Conservation (phyloP, 768 basidiomycete species). For the Suillus ampliporus region DNA sequence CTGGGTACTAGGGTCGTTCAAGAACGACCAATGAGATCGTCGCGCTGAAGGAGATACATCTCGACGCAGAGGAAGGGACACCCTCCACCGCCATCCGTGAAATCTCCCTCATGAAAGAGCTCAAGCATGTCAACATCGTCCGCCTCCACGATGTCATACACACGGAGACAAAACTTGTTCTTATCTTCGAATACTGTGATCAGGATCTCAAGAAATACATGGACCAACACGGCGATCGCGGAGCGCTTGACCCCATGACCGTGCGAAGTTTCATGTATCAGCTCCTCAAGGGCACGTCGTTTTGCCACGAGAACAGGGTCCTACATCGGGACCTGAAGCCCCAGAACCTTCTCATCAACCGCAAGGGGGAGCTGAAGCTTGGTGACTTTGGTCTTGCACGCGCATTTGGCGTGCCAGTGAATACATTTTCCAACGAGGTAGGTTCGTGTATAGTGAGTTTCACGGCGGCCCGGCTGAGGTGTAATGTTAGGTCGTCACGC, state of each 20-base stretch:
- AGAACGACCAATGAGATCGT: conserved; percentile 99
- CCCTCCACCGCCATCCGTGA: conserved; percentile 98
- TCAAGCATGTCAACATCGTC: conserved; percentile 98
- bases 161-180: conserved; percentile 96
- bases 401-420: conserved; percentile 98
- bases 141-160: conserved; percentile 98
- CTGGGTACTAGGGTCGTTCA: conserved; percentile 75
- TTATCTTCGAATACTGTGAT: conserved; percentile 98
- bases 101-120: conserved; percentile 99
- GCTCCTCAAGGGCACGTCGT: conserved; percentile 94
- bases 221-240: conserved; percentile 96
- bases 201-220: conserved; percentile 99
- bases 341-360: conserved; percentile 96
- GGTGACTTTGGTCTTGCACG: conserved; percentile 98
- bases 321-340: conserved; percentile 98
- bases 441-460: conserved; percentile 12
- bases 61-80: conserved; percentile 99
- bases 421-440: conserved; percentile 98
- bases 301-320: conserved; percentile 98
- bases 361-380: conserved; percentile 95
- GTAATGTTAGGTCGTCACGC: conserved; percentile 82
- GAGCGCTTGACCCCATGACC: conserved; percentile 87
- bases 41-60: conserved; percentile 97
- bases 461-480: conserved; percentile 13
- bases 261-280: conserved; percentile 98